These are phyloP conservation scores for Candida peoriensis DNA, from an alignment of 805 yeast genomes.

Conservation along the genomic window DNA sequence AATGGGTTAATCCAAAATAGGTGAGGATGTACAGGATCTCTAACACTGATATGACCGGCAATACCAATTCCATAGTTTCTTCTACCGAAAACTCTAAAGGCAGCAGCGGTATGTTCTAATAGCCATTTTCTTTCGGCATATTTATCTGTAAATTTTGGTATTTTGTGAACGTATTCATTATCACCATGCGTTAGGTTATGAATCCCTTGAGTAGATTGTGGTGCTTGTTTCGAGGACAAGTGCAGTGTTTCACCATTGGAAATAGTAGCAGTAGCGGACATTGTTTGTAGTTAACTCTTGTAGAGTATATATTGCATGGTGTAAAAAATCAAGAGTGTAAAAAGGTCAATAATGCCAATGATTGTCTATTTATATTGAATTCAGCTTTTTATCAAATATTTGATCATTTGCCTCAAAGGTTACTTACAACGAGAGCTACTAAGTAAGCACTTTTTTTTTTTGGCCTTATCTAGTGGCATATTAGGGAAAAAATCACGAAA, in stretches of 20 bases:
- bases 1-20: constrained; percentile 91
- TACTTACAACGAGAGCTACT: too few species aligned
- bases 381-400: too few species aligned
- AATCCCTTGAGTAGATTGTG: constrained; percentile 40
- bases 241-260: constrained; percentile 1
- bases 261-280: constrained; percentile 2
- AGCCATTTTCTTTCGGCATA: constrained; percentile 48
- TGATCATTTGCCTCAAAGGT: too few species aligned
- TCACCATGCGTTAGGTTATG: constrained; percentile 57
- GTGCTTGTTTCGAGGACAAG: constrained; percentile 2
- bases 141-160: constrained; percentile 48
- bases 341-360: too few species aligned
- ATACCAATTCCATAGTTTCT: constrained; percentile 71
- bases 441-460: too few species aligned
- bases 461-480: too few species aligned
- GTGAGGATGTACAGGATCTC: constrained; percentile 76
- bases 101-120: constrained; percentile 76
- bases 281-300: too few species aligned
- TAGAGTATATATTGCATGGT: too few species aligned
- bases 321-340: too few species aligned
- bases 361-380: too few species aligned
- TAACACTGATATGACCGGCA: constrained; percentile 82
- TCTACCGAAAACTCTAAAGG: constrained; percentile 79
- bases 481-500: too few species aligned
- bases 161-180: constrained; percentile 38